Conservation (phyloP, 257 asterid genomes). For the Solanum ahanhuiri region DNA sequence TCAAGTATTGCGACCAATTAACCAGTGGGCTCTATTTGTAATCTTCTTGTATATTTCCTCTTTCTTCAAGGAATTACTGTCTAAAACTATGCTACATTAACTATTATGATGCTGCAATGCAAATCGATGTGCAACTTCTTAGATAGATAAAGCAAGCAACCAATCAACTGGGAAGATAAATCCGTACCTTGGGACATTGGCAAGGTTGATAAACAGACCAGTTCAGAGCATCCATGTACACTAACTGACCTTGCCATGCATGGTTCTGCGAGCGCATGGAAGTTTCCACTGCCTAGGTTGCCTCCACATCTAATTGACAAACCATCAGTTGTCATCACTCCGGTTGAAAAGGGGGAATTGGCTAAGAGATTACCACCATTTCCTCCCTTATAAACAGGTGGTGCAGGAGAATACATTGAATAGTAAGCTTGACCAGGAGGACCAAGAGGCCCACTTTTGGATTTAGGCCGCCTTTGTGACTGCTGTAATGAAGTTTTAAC, state of each 20-base stretch:
- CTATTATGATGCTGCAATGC: background rate
- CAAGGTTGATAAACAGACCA: conserved; percentile 48
- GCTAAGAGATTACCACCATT: conserved; percentile 27
- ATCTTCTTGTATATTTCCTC: background rate
- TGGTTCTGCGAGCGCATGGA: conserved; percentile 36
- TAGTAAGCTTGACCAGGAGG: conserved; percentile 75
- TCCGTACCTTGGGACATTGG: conserved; percentile 39
- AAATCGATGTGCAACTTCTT: background rate
- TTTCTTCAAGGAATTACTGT: background rate
- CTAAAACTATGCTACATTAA: background rate
- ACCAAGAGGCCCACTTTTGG: conserved; percentile 96
- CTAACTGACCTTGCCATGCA: conserved; percentile 89
- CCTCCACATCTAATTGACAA: conserved; percentile 36
- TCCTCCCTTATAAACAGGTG: conserved; percentile 36
- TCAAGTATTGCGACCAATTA: background rate
- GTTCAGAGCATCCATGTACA: conserved; percentile 78
- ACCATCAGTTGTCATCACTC: conserved; percentile 53
- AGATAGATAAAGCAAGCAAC: background rate
- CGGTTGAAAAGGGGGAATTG: conserved; percentile 62
- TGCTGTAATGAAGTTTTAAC: conserved; percentile 55
- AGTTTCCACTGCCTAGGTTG: conserved; percentile 33
- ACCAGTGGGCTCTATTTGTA: background rate
- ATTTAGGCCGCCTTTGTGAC: conserved; percentile 63
- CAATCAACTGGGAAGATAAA: background rate
- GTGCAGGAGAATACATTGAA: conserved; percentile 75